Conservation (phyloP, 2,329 filamentous ascomycete genomes). For the Chrysoporthe austroafricana region DNA sequence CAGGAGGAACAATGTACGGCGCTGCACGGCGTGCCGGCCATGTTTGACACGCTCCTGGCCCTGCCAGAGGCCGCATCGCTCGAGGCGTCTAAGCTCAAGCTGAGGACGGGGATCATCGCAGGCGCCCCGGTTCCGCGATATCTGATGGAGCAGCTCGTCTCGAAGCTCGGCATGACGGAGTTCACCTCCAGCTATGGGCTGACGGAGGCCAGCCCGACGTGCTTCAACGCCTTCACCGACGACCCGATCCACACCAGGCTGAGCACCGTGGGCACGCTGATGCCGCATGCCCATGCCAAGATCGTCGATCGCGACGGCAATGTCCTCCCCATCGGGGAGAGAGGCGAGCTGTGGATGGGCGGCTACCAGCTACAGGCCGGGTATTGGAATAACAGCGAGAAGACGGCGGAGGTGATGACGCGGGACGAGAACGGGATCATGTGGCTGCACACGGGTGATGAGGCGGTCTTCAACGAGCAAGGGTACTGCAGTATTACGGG, state of each 20-base stretch:
- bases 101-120: conserved; percentile 79
- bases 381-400: conserved; percentile 72
- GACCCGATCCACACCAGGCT: conserved; percentile 70
- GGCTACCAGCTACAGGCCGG: conserved; percentile 75
- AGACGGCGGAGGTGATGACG: conserved; percentile 67
- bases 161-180: conserved; percentile 74
- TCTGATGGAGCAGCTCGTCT: conserved; percentile 73
- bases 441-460: conserved; percentile 72
- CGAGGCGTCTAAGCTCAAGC: conserved; percentile 48
- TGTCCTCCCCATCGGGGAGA: conserved; percentile 67
- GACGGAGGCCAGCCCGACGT: conserved; percentile 79
- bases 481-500: conserved; percentile 77
- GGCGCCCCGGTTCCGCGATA: conserved; percentile 76
- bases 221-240: conserved; percentile 78
- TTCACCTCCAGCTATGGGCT: conserved; percentile 74
- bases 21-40: conserved; percentile 80
- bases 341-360: conserved; percentile 76
- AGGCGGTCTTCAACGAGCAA: conserved; percentile 68
- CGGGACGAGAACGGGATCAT: conserved; percentile 56
- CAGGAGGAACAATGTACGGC: conserved; percentile 71
- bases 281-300: conserved; percentile 78
- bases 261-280: conserved; percentile 73
- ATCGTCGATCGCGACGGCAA: conserved; percentile 71
- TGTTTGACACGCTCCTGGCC: conserved; percentile 71
- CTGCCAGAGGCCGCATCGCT: conserved; percentile 46